These are phyloP conservation scores for Ceratocystiopsis minuta DNA, from an alignment of 2,329 filamentous ascomycete species.

Conservation along the genomic window DNA sequence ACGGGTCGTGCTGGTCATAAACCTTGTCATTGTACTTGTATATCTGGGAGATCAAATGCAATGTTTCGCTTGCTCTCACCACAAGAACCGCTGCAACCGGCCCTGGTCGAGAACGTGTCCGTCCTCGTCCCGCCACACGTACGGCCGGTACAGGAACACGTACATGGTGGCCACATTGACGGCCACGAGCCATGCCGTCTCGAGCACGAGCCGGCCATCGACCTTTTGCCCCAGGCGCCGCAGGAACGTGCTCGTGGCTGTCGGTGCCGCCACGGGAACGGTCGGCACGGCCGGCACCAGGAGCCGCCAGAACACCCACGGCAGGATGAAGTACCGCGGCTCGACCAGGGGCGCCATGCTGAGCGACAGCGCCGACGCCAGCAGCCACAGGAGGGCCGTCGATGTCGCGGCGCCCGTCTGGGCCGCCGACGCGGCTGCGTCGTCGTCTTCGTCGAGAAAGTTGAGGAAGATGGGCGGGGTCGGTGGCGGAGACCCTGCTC, in stretches of 20 bases:
- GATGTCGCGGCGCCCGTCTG: slow-evolving; percentile 24
- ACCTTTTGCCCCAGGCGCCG: slow-evolving; percentile 11
- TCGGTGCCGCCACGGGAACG: slow-evolving; percentile 6
- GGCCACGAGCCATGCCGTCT: slow-evolving; percentile 50
- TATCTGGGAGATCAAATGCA: no score
- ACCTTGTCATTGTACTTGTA: no score
- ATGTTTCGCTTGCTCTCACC: slow-evolving; percentile 38
- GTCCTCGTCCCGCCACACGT: slow-evolving; percentile 41
- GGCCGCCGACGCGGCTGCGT: slow-evolving; percentile 12
- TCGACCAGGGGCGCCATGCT: slow-evolving; percentile 85
- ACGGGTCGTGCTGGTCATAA: no score
- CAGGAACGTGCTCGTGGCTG: not conserved
- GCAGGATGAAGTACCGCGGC: slow-evolving; percentile 87
- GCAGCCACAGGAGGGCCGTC: slow-evolving; percentile 38
- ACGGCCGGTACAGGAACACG: slow-evolving; percentile 51
- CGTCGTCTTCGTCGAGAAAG: slow-evolving; percentile 10
- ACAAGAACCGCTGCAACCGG: slow-evolving; percentile 62
- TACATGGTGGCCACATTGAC: slow-evolving; percentile 52
- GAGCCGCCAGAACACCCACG: slow-evolving; percentile 84
- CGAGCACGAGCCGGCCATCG: slow-evolving; percentile 33
- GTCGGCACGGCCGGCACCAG: slow-evolving; percentile 38
- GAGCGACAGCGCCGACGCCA: slow-evolving; percentile 59
- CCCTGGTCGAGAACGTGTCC: slow-evolving; percentile 35
- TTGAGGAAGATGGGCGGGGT: slow-evolving; percentile 2
- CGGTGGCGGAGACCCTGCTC: not conserved